Conservation (phyloP, 352 stramenopile genomes). For the Pythium periplocum region DNA sequence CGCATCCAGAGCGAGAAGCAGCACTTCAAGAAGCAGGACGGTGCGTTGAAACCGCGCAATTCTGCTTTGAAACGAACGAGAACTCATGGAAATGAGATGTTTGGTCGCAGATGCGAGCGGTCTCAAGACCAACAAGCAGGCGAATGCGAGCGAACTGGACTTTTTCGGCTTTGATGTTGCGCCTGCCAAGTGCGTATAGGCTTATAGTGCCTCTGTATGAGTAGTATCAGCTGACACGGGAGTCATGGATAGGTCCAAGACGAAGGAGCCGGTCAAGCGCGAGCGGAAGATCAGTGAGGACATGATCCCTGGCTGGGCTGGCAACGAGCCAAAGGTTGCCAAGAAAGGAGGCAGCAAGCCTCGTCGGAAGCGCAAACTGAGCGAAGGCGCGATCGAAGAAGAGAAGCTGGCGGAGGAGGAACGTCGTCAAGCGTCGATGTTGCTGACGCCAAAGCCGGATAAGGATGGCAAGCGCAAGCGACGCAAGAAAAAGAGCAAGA, state of each 20-base stretch:
- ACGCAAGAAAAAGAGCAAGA: constrained; percentile 26
- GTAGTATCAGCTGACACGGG: too few species aligned
- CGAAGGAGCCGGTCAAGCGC: constrained; percentile 25
- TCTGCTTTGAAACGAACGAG: constrained; percentile 2
- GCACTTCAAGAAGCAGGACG: constrained; percentile 45
- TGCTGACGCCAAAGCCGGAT: constrained; percentile 46
- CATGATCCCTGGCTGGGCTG: constrained; percentile 59
- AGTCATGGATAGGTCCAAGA: not conserved
- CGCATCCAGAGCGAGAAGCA: constrained; percentile 53
- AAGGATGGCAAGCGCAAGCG: constrained; percentile 28
- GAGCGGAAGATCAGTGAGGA: constrained; percentile 67
- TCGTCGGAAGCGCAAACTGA: constrained; percentile 80
- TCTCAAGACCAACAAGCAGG: constrained; percentile 8
- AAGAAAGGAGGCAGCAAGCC: constrained; percentile 56
- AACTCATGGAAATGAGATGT: too few species aligned
- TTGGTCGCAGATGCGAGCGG: too few species aligned
- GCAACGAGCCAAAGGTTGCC: constrained; percentile 43
- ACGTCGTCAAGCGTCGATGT: constrained; percentile 54
- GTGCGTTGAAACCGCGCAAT: constrained; percentile 16
- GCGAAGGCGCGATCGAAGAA: constrained; percentile 71
- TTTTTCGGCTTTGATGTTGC: constrained; percentile 73
- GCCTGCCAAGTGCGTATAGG: constrained; percentile 9
- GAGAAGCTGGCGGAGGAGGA: constrained; percentile 62
- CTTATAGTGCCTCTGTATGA: too few species aligned
- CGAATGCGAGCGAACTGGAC: constrained; percentile 49